Base-by-base conservation (phyloP, 495 filamentous ascomycete genomes). In the Talaromyces stipitatus region DNA sequence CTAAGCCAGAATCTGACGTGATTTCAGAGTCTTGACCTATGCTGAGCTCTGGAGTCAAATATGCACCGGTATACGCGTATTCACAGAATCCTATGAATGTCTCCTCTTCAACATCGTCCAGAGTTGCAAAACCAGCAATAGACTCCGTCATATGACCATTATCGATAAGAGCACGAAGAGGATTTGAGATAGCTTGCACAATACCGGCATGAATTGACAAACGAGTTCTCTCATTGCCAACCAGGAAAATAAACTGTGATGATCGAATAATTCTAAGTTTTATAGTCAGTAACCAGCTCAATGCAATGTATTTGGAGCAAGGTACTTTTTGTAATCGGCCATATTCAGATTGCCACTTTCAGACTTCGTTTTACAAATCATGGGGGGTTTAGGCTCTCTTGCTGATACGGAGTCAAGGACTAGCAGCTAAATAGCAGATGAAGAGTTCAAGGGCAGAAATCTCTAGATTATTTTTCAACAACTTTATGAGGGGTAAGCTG, bases 11-110 rank as follows among this genome's bases (percentile, higher is more conserved):
- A 51, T 26, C 16, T 27, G 14, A 51, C 28, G 48, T n/a, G 24
- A 7, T 51, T 51, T 51, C 28, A 3, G 3, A 9, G 28, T 29
- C 28, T 29, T 50, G 14, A 50, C 20, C 22, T 14, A 50, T 4
- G 22, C 22, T 54, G 50, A 54, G 26, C 18, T 38, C 32, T 18
- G 50, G 50, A 20, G 50, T 54, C 27, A 29, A n/a, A 46, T 66
- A 66, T 43, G 58, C 60, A 16, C 62, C 62, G 18, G 54, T 55
- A 30, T 66, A 66, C 32, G 64, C 64, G 29, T 60, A 66, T 57
- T 64, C 55, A 47, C 51, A 55, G 18, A 64, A 57, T 14, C 52
- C 38, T 14, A 62, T 43, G 29, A 66, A 64, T 20, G 56, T 62
- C 8, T 38, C n/a, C 38, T 59, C 59, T 24, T 58, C 51, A 11